Evolutionary conservation across 805 yeast genomes (phyloP).

Genomic region (Tetrapisispora namnaoensis): DNA sequence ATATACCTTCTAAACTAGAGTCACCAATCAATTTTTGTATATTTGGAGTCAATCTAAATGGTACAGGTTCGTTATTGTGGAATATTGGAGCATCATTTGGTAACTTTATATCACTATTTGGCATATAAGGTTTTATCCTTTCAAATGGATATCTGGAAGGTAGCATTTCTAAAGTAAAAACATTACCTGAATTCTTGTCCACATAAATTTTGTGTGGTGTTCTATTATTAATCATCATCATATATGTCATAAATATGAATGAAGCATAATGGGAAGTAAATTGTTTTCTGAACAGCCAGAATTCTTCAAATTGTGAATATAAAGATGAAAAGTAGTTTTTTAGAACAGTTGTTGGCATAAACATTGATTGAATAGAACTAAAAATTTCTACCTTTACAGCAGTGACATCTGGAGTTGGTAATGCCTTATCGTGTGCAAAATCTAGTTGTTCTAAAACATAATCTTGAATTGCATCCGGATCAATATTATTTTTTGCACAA

Average conservation of each 20-base stretch:
- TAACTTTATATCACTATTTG: conserved; percentile 30
- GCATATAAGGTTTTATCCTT: conserved; percentile 32
- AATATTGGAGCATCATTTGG: conserved; percentile 61
- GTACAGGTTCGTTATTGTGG: conserved; percentile 86
- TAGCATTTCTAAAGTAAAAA: conserved; percentile 91
- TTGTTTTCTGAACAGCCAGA: conserved; percentile 94
- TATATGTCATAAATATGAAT: conserved; percentile 81
- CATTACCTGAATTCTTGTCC: conserved; percentile 71
- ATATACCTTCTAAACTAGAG: conserved; percentile 84
- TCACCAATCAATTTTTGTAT: conserved; percentile 90
- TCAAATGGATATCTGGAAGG: conserved; percentile 66
- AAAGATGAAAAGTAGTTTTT: conserved; percentile 63
- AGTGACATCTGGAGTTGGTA: conserved; percentile 86
- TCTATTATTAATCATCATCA: conserved; percentile 88
- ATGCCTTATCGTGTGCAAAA: conserved; percentile 86
- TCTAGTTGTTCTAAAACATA: conserved; percentile 77
- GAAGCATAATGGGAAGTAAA: conserved; percentile 93
- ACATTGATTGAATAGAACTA: conserved; percentile 76
- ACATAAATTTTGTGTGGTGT: conserved; percentile 90
- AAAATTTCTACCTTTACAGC: conserved; percentile 86
- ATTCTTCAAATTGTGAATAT: conserved; percentile 77
- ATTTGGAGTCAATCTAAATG: conserved; percentile 93
- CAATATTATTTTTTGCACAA: conserved; percentile 62
- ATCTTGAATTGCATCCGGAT: conserved; percentile 83
- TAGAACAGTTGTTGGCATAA: conserved; percentile 78